Conservation (phyloP, 225 moss, liverwort and hornwort genomes). For the Neckera pumila region DNA sequence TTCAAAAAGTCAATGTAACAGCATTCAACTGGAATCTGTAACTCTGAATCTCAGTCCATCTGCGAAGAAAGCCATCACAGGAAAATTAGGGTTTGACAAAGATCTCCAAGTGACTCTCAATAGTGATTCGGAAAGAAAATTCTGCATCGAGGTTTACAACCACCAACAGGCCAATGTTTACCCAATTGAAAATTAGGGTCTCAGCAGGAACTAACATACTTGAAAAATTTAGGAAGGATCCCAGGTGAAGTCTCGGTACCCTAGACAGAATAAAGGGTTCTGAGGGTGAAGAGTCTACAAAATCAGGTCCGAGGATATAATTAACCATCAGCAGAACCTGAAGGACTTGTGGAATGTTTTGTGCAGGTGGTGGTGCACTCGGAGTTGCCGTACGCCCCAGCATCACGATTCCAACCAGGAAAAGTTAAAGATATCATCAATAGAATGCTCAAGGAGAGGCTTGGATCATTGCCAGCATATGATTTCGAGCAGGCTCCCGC, state of each 20-base stretch:
- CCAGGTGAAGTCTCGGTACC: background rate
- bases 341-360: background rate
- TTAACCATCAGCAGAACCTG: background rate
- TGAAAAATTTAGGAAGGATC: background rate
- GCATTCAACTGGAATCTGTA: background rate
- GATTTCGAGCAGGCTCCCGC: slow-evolving; percentile 42
- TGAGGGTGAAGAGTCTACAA: background rate
- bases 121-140: background rate
- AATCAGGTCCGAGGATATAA: background rate
- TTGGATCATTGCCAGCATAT: slow-evolving; percentile 23
- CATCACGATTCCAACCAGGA: slow-evolving; percentile 26
- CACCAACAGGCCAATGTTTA: background rate
- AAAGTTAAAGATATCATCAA: slow-evolving; percentile 34
- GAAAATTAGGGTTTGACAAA: background rate
- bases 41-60: background rate
- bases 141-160: background rate
- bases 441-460: slow-evolving; percentile 19
- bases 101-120: background rate
- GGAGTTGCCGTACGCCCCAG: slow-evolving; percentile 37
- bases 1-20: slow-evolving; percentile 14
- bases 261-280: background rate
- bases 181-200: background rate
- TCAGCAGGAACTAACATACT: background rate
- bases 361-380: slow-evolving; percentile 31
- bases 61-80: background rate